Percentiles rank a stretch among this genome's conserved stretches.
These are phyloP conservation scores for Cubamyces sp. DNA, from an alignment of 768 basidiomycete species.

Conservation along the genomic window DNA sequence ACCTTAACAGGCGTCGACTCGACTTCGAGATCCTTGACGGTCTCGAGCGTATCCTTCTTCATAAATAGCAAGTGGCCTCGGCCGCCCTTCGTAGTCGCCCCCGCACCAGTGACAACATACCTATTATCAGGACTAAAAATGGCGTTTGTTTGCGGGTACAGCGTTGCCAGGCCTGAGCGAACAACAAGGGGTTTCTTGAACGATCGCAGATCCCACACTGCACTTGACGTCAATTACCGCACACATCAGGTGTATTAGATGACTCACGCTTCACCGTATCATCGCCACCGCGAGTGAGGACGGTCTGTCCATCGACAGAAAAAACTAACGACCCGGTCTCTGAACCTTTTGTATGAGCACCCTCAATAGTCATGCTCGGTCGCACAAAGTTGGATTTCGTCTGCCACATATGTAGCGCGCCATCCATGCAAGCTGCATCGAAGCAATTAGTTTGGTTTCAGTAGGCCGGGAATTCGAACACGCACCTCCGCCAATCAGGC, in stretches of 20 bases:
- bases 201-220: conserved; percentile 93
- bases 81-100: conserved; percentile 65
- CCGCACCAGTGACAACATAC: conserved; percentile 83
- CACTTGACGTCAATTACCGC: not conserved
- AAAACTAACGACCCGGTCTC: conserved; percentile 89
- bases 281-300: conserved; percentile 91
- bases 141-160: conserved; percentile 93
- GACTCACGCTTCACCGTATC: conserved; percentile 92
- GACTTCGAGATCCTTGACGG: conserved; percentile 67
- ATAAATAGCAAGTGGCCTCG: conserved; percentile 77
- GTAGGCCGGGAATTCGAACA: conserved; percentile 21
- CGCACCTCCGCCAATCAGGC: conserved; percentile 85
- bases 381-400: conserved; percentile 91
- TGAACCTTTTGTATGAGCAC: conserved; percentile 83
- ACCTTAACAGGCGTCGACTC: conserved; percentile 87
- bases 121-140: conserved; percentile 95
- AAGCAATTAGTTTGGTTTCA: conserved; percentile 7
- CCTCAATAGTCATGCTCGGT: conserved; percentile 84
- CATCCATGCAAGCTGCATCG: conserved; percentile 80
- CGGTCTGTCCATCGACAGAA: conserved; percentile 82
- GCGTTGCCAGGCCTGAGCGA: conserved; percentile 64
- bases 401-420: conserved; percentile 93
- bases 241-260: not conserved
- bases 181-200: conserved; percentile 87
- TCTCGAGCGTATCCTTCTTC: conserved; percentile 67